A percentile compares a stretch with the other conserved stretches of the same genome.
These are phyloP conservation scores for Solanum infundibuliforme DNA, from an alignment of 257 asterid genomes.

Conservation along the genomic window DNA sequence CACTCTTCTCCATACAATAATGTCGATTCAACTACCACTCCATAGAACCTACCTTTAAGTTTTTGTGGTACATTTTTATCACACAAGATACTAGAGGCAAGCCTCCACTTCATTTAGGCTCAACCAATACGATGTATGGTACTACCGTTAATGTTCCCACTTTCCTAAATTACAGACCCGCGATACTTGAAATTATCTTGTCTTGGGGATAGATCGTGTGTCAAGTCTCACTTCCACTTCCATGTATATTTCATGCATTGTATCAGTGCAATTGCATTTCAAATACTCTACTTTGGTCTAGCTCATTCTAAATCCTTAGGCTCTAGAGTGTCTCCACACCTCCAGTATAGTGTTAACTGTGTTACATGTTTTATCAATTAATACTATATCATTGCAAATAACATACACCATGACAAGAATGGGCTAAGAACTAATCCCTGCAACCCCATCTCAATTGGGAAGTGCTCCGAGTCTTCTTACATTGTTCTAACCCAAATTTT, in stretches of 20 bases:
- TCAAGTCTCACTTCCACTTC: not conserved
- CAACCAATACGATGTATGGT: not conserved
- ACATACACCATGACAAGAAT: not conserved
- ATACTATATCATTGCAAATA: not conserved
- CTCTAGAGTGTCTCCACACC: not conserved
- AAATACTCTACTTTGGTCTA: not conserved
- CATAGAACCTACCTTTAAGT: not conserved
- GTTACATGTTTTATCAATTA: not conserved
- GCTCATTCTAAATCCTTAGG: not conserved
- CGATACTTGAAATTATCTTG: not conserved
- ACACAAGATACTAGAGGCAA: not conserved
- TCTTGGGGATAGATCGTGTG: not conserved
- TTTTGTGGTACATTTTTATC: not conserved
- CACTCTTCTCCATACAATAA: not conserved
- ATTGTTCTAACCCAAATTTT: not conserved
- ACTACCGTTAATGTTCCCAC: too few species aligned
- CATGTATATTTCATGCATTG: not conserved
- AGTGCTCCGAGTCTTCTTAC: too few species aligned
- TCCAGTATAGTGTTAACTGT: not conserved
- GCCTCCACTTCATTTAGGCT: not conserved
- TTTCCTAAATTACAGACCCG: not conserved
- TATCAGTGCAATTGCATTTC: not conserved
- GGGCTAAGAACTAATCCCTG: not conserved
- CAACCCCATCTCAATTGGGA: not conserved
- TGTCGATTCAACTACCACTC: not conserved